Evolutionary conservation across 352 stramenopile species (phyloP), one percentile per base, ranked within the genome.

Genomic region (Globisporangium spiculum): DNA sequence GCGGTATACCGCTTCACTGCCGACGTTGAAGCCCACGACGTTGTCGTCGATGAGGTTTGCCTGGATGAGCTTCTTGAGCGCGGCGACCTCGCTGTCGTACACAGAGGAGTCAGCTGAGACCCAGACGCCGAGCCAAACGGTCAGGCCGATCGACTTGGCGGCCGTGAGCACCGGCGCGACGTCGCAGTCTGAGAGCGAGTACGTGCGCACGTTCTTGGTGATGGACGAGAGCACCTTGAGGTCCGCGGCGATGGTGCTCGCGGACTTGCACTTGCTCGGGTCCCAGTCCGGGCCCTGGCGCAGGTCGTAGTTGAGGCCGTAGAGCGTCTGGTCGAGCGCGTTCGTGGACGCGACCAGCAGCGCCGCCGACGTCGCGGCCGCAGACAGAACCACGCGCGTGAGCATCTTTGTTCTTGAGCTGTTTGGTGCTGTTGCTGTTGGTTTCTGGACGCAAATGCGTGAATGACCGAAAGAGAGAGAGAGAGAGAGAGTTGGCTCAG

Each of bases 251-350:
- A 95, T 90, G 58, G 82, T 86, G 22, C 63, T 32, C n/a, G 73
- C 67, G 26, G 66, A 68, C 76, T 95, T 95, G 83, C 87, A 95
- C 74, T 91, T 91, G 72, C 65, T 75, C 18, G 85, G 30, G 65
- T 90, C 87, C 85, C 85, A 95, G 83, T 95, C 87, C 0, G 87
- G 67, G 27, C 85, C 85, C 57, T 90, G 82, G 52, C 87, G 87
- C 67, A 92, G 69, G 70, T 95, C 86, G 73, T 92, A 95, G 78
- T 95, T 95, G 72, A 95, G 63, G 4, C 87, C 87, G 66, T 92
- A 90, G 64, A 95, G 78, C 72, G 80, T 70, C 75, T 89, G 76
- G 75, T 93, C 84, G 56, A 93, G 74, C 67, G 85, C 85, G n/a
- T 67, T 63, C 5, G 81, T 67, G 60, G 74, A 64, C 12, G 68